Percentiles rank a stretch among this genome's conserved stretches.
These are phyloP conservation scores for Kuraishia cidri DNA, from an alignment of 805 yeast species.

Conservation along the genomic window DNA sequence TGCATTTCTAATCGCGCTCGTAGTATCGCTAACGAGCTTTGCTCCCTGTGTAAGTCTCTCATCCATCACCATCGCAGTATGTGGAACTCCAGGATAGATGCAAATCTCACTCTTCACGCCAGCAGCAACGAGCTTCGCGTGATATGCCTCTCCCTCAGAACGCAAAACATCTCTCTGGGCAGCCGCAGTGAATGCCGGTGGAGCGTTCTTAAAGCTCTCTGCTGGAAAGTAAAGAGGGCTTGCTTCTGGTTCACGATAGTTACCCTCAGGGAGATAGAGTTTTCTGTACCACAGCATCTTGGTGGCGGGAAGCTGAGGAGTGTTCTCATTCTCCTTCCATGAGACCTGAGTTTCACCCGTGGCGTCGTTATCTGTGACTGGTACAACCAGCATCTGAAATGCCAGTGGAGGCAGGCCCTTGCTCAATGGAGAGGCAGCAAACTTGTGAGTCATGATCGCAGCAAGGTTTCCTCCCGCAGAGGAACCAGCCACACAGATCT, in stretches of 20 bases:
- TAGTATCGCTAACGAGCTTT: slow-evolving; percentile 21
- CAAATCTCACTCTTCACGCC: slow-evolving; percentile 25
- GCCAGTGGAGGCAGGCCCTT: slow-evolving; percentile 21
- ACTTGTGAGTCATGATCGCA: slow-evolving; percentile 22
- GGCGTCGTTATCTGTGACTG: slow-evolving; percentile 34
- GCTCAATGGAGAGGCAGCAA: slow-evolving; percentile 15
- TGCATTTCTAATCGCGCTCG: slow-evolving; percentile 19
- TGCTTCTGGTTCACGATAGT: slow-evolving; percentile 21
- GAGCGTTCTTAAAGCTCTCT: slow-evolving; percentile 25
- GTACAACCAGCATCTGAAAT: slow-evolving; percentile 32
- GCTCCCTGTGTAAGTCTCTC: slow-evolving; percentile 24
- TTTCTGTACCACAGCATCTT: slow-evolving; percentile 37
- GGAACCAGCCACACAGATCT: slow-evolving; percentile 32
- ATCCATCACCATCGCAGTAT: slow-evolving; percentile 41
- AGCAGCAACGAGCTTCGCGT: slow-evolving; percentile 23
- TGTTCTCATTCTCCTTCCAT: slow-evolving; percentile 26
- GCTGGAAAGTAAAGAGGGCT: slow-evolving; percentile 31
- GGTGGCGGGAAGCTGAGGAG: slow-evolving; percentile 34
- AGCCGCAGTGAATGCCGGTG: slow-evolving; percentile 31
- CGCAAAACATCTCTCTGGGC: slow-evolving; percentile 35
- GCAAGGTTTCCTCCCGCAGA: slow-evolving; percentile 36
- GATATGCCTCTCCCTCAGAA: slow-evolving; percentile 33
- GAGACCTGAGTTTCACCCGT: slow-evolving; percentile 22
- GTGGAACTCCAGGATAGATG: slow-evolving; percentile 34
- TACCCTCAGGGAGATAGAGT: slow-evolving; percentile 29